phyloP scores from a whole-genome alignment of 1,139 yeast species.

The Suhomyces bribrorum region DNA sequence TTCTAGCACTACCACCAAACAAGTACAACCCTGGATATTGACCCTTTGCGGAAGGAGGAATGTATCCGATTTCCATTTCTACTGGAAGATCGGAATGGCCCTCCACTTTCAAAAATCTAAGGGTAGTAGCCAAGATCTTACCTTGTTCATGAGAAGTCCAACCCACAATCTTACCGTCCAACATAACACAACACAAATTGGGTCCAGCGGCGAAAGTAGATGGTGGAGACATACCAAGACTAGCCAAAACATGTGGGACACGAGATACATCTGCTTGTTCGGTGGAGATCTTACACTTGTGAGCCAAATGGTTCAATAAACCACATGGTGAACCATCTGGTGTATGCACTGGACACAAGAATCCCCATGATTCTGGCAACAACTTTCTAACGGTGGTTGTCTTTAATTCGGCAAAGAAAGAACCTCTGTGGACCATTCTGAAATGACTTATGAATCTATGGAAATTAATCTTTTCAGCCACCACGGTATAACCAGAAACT shows the following conservation, averaged over 20 bases:
- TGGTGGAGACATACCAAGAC: conserved; percentile 81
- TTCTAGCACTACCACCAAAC: conserved; percentile 90
- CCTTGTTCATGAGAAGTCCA: conserved; percentile 95
- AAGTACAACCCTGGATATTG: conserved; percentile 95
- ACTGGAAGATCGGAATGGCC: conserved; percentile 75
- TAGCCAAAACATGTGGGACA: conserved; percentile 65
- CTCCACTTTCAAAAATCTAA: conserved; percentile 91
- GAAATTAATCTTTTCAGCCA: conserved; percentile 96
- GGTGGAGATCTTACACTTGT: conserved; percentile 88
- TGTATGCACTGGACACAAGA: conserved; percentile 97
- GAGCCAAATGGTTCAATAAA: conserved; percentile 91
- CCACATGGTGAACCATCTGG: conserved; percentile 99
- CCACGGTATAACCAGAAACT: conserved; percentile 97
- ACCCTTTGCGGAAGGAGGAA: conserved; percentile 92
- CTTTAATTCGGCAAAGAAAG: conserved; percentile 96
- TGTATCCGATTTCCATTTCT: conserved; percentile 90
- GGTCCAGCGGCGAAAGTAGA: conserved; percentile 87
- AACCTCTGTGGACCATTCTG: conserved; percentile 99
- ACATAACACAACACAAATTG: conserved; percentile 80
- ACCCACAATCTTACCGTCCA: conserved; percentile 91
- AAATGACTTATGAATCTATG: conserved; percentile 96
- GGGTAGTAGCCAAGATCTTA: conserved; percentile 79
- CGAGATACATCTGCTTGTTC: conserved; percentile 69
- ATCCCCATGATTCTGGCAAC: conserved; percentile 98
- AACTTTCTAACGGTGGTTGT: conserved; percentile 96